phyloP scores from a whole-genome alignment of 371 early-diverging fungal genomes.

The Choanephora cucurbitarum region DNA sequence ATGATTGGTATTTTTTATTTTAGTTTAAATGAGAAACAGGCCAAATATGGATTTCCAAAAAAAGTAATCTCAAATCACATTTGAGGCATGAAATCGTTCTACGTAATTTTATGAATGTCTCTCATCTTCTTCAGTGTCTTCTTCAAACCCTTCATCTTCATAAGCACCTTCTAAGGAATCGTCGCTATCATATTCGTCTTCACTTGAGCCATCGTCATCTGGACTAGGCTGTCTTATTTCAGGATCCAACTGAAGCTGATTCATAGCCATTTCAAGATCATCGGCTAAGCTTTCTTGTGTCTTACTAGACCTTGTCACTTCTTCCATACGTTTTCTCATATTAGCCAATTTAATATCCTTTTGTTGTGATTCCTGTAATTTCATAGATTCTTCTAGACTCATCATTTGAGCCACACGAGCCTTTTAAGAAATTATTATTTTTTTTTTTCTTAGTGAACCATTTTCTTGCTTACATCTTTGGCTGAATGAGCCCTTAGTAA shows the following conservation, averaged over 20 bases:
- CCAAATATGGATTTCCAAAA: too few species aligned
- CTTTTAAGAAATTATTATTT: conserved; percentile 2
- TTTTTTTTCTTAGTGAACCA: neutral
- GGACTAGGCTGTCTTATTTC: conserved; percentile 35
- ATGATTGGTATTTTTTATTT: neutral
- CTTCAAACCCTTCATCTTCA: conserved; percentile 46
- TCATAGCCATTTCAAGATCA: conserved; percentile 36
- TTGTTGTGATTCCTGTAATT: conserved; percentile 37
- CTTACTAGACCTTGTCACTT: conserved; percentile 9
- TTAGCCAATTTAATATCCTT: conserved; percentile 37
- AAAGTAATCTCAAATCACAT: too few species aligned
- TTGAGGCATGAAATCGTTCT: too few species aligned
- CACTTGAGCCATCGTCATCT: conserved; percentile 28
- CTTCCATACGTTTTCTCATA: conserved; percentile 29
- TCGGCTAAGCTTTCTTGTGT: conserved; percentile 34
- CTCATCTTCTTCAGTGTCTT: conserved; percentile 29
- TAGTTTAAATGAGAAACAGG: too few species aligned
- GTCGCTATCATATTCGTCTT: conserved; percentile 29
- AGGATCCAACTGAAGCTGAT: conserved; percentile 31
- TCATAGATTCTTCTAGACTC: conserved; percentile 40
- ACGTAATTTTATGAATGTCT: too few species aligned
- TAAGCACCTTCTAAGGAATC: conserved; percentile 22
- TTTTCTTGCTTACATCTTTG: neutral
- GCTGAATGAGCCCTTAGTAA: conserved; percentile 15
- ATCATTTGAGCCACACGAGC: conserved; percentile 26